Percentiles rank a stretch among this genome's conserved stretches.
Evolutionary conservation across 2,329 filamentous ascomycete species (phyloP).

Genomic region (Graphilbum fragrans): DNA sequence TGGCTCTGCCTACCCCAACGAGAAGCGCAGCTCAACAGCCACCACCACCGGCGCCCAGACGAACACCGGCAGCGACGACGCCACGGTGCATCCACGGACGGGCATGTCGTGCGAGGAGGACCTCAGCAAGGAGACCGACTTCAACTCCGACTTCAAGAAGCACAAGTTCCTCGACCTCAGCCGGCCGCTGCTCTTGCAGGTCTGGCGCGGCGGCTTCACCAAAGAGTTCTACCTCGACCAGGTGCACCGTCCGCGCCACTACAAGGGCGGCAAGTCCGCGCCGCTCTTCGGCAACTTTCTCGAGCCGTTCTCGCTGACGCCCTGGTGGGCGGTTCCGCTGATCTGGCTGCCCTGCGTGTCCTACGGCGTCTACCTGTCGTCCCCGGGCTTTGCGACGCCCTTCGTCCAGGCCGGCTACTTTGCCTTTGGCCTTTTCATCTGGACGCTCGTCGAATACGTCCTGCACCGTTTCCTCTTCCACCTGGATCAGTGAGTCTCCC

Average conservation of each 20-base stretch:
- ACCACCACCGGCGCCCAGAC: conserved; percentile 23
- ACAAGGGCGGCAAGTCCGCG: conserved; percentile 83
- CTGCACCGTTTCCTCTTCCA: conserved; percentile 91
- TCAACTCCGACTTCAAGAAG: conserved; percentile 62
- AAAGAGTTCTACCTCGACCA: conserved; percentile 98
- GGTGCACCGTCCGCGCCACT: conserved; percentile 89
- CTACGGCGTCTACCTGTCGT: conserved; percentile 59
- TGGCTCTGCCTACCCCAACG: too few species aligned
- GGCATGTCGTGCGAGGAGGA: conserved; percentile 88
- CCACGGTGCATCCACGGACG: conserved; percentile 47
- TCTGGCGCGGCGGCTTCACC: conserved; percentile 77
- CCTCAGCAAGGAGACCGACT: conserved; percentile 74
- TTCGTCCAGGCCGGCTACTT: conserved; percentile 48
- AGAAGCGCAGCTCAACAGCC: conserved; percentile 23
- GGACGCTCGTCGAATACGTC: conserved; percentile 83
- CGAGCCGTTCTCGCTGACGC: conserved; percentile 90
- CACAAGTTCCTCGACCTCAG: conserved; percentile 91
- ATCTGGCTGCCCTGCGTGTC: conserved; percentile 73
- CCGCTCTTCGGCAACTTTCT: conserved; percentile 96
- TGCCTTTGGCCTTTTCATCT: conserved; percentile 59
- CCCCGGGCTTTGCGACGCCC: conserved; percentile 42
- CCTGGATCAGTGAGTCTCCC: conserved; percentile 64
- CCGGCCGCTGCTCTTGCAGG: conserved; percentile 72
- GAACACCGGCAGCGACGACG: conserved; percentile 11
- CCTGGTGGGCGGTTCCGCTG: conserved; percentile 82